Conservation (phyloP, 495 filamentous ascomycete genomes). For the Aspergillus carlsbadensis region DNA sequence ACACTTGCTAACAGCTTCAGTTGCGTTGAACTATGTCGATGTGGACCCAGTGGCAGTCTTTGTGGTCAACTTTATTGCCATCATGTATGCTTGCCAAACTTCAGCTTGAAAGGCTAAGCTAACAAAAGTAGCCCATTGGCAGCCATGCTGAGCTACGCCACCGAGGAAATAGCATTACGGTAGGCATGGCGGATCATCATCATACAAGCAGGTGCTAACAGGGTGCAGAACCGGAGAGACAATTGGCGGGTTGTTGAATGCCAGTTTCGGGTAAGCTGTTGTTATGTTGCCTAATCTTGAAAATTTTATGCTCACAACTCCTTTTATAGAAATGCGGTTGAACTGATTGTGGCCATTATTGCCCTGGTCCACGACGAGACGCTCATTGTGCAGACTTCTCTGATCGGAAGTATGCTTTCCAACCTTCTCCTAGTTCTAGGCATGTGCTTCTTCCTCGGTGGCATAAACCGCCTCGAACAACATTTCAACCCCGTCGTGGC, state of each 20-base stretch:
- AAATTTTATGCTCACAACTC: slow-evolving; percentile 13
- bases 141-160: slow-evolving; percentile 55
- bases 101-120: neutral
- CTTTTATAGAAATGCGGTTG: slow-evolving; percentile 68
- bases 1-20: slow-evolving; percentile 29
- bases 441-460: slow-evolving; percentile 91
- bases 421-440: slow-evolving; percentile 90
- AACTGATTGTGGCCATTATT: slow-evolving; percentile 87
- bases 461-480: slow-evolving; percentile 75
- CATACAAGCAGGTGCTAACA: neutral
- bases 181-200: slow-evolving; percentile 12
- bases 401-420: slow-evolving; percentile 88
- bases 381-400: slow-evolving; percentile 86
- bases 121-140: slow-evolving; percentile 42
- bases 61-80: slow-evolving; percentile 85
- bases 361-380: slow-evolving; percentile 72
- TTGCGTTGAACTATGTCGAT: slow-evolving; percentile 63
- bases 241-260: slow-evolving; percentile 82
- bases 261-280: slow-evolving; percentile 80
- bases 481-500: slow-evolving; percentile 93
- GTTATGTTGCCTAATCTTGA: no score
- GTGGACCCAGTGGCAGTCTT: slow-evolving; percentile 65
- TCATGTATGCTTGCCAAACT: slow-evolving; percentile 48
- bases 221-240: slow-evolving; percentile 63
- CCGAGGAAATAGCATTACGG: slow-evolving; percentile 54